These are phyloP conservation scores for Fragosphaeria purpurea DNA, from an alignment of 2,329 filamentous ascomycete genomes.

Conservation along the genomic window DNA sequence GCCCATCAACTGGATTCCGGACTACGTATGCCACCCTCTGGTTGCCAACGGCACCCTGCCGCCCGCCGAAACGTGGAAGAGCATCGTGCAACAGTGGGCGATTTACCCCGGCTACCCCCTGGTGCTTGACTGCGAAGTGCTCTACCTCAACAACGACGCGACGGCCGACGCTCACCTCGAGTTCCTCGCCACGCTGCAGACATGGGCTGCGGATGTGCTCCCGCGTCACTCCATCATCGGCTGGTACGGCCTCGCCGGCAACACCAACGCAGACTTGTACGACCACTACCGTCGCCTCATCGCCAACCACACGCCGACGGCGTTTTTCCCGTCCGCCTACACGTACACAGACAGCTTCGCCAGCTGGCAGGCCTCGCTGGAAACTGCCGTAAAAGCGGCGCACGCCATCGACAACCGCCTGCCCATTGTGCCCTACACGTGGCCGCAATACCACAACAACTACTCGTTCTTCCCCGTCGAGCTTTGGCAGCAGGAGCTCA, in stretches of 20 bases:
- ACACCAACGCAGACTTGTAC: constrained; percentile 5
- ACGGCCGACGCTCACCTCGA: constrained; percentile 3
- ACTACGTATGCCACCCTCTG: constrained; percentile 4
- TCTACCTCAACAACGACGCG: constrained; percentile 2
- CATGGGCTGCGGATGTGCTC: constrained; percentile 6
- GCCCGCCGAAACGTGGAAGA: constrained; percentile 1
- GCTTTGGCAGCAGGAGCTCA: constrained; percentile 4
- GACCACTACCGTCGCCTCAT: constrained; percentile 6
- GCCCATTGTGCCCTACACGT: constrained; percentile 6
- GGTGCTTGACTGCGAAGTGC: constrained; percentile 9
- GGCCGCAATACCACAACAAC: constrained; percentile 10
- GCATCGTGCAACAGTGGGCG: constrained; percentile 2
- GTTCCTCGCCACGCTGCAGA: constrained; percentile 4
- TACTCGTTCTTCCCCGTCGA: constrained; percentile 7
- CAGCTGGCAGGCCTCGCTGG: constrained; percentile 3
- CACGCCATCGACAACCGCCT: constrained; percentile 1
- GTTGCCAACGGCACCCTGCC: constrained; percentile 1
- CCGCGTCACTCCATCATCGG: constrained; percentile 2
- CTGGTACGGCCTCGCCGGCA: constrained; percentile 8
- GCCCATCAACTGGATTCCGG: constrained; percentile 9
- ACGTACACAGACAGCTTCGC: constrained; percentile 4
- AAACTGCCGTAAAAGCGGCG: neutral
- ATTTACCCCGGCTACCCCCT: constrained; percentile 8
- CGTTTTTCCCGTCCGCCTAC: constrained; percentile 8
- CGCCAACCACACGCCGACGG: constrained; percentile 9